phyloP scores from a whole-genome alignment of 257 asterid species.

The Solanum ahanhuiri region DNA sequence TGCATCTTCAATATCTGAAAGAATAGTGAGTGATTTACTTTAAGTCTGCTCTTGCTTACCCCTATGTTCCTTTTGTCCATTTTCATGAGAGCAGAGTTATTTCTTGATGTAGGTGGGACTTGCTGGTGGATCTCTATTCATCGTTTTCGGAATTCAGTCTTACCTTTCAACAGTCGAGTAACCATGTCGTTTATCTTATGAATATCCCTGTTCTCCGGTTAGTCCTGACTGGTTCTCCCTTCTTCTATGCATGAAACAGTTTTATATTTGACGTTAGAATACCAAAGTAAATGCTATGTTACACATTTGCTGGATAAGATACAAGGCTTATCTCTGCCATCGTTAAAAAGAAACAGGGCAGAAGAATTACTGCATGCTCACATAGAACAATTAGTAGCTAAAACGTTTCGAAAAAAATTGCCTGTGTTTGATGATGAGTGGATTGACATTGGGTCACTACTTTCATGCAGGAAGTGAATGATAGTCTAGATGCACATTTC shows the following conservation, averaged over 20 bases:
- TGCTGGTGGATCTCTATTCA: conserved; percentile 84
- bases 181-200: conserved; percentile 14
- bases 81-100: conserved; percentile 1
- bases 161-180: conserved; percentile 59
- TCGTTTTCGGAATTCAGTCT: conserved; percentile 89
- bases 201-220: conserved; percentile 23
- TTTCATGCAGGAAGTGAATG: neutral
- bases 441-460: neutral
- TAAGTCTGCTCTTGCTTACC: neutral
- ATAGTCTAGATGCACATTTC: neutral
- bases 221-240: conserved; percentile 3
- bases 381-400: neutral
- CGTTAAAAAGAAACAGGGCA: neutral
- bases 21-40: conserved; percentile 40
- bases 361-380: neutral
- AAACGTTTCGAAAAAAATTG: neutral
- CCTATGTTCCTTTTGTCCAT: neutral
- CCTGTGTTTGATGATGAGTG: neutral
- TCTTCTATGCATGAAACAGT: neutral
- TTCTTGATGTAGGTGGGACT: conserved; percentile 55
- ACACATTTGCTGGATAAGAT: neutral
- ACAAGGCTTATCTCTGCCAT: neutral
- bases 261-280: neutral
- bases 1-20: conserved; percentile 86
- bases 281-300: neutral